Evolutionary conservation across 805 yeast genomes (phyloP).

Genomic region (Teunomyces kruisii): DNA sequence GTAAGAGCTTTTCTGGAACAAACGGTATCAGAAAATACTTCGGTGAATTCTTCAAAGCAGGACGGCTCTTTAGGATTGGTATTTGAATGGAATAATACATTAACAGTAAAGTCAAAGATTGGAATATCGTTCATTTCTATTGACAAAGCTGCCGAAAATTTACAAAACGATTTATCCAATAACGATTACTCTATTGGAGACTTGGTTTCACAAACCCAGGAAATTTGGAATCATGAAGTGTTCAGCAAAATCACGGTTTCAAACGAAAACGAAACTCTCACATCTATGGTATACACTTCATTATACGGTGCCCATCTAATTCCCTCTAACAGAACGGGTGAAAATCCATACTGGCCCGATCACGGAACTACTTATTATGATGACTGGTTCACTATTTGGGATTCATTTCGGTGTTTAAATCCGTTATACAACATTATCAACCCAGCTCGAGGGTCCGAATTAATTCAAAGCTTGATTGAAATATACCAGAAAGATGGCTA

Average conservation of each 20-base stretch:
- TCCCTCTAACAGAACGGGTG: conserved; percentile 34
- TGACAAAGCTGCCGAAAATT: conserved; percentile 27
- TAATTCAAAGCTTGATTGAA: conserved; percentile 26
- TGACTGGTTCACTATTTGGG: conserved; percentile 40
- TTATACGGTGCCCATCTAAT: conserved; percentile 30
- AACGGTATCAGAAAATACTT: not conserved
- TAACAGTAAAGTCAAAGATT: conserved; percentile 15
- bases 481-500: conserved; percentile 33
- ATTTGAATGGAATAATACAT: conserved; percentile 16
- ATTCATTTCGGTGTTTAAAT: conserved; percentile 35
- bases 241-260: conserved; percentile 21
- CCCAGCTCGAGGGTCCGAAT: conserved; percentile 25
- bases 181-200: conserved; percentile 14
- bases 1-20: conserved; percentile 14
- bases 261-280: conserved; percentile 11
- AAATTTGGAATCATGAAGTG: conserved; percentile 22
- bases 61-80: conserved; percentile 23
- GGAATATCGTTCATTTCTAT: conserved; percentile 30
- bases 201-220: conserved; percentile 12
- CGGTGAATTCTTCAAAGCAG: conserved; percentile 6
- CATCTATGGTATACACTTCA: conserved; percentile 18
- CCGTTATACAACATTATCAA: conserved; percentile 30
- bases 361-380: conserved; percentile 24
- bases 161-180: conserved; percentile 15
- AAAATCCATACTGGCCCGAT: conserved; percentile 24